A percentile compares a stretch with the other conserved stretches of the same genome.
These are phyloP conservation scores for Linum tenue DNA, from an alignment of 345 rosid genomes.

Conservation along the genomic window DNA sequence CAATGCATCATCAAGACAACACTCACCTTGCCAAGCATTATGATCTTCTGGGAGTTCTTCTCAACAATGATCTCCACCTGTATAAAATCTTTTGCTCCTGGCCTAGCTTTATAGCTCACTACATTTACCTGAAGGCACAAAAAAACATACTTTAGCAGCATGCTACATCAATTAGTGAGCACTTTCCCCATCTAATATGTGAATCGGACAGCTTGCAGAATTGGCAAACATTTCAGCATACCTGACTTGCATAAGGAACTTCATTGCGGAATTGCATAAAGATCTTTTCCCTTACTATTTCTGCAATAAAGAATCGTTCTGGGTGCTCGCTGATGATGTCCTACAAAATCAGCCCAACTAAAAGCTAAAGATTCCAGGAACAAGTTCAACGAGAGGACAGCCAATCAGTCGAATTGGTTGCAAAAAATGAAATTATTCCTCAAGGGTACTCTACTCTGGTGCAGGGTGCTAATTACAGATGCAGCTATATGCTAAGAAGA, in stretches of 20 bases:
- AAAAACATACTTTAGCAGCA: neutral
- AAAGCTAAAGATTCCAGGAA: neutral
- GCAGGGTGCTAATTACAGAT: neutral
- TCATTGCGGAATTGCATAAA: conserved; percentile 83
- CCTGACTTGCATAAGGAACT: conserved; percentile 96
- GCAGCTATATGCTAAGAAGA: neutral
- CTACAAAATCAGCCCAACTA: conserved; percentile 33
- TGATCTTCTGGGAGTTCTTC: conserved; percentile 85
- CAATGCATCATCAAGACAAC: no score
- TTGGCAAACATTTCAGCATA: conserved; percentile 16
- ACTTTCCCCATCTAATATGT: no score
- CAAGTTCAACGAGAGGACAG: neutral
- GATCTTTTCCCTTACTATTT: conserved; percentile 92
- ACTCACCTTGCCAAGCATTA: conserved; percentile 84
- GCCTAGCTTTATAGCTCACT: conserved; percentile 72
- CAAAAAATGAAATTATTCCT: neutral
- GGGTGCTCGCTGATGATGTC: conserved; percentile 97
- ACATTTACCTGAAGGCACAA: conserved; percentile 64
- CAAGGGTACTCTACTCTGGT: neutral
- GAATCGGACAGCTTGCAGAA: neutral
- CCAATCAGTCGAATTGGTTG: neutral
- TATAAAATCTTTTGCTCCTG: conserved; percentile 76
- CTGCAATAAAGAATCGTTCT: conserved; percentile 89
- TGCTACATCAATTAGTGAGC: no score
- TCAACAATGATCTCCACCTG: conserved; percentile 93